A percentile compares a stretch with the other conserved stretches of the same genome.
phyloP scores from a whole-genome alignment of 148 eudicot genomes.

The Silene conica region DNA sequence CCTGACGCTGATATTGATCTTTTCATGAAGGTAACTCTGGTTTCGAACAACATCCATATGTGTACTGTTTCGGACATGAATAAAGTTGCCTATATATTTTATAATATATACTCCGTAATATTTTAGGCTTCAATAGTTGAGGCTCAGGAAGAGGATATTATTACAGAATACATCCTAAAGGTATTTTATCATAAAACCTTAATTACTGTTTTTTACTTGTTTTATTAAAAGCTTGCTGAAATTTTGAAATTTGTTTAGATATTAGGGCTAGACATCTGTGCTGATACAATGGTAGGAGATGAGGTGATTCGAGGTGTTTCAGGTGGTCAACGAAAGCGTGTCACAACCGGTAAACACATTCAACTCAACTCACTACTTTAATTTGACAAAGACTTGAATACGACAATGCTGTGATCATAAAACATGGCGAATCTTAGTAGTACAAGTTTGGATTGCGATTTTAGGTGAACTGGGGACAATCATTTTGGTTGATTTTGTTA shows the following conservation, averaged over 20 bases:
- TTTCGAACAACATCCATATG: too few species aligned
- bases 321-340: conserved; percentile 80
- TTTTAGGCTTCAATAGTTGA: conserved; percentile 52
- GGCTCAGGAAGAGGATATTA: conserved; percentile 54
- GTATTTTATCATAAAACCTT: conserved; percentile 18
- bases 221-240: neutral
- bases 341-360: conserved; percentile 53
- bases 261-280: conserved; percentile 71
- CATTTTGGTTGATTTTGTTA: neutral
- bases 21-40: conserved; percentile 57
- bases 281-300: conserved; percentile 82
- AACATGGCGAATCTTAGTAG: neutral
- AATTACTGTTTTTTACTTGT: neutral
- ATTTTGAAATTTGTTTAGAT: conserved; percentile 31
- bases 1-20: conserved; percentile 76
- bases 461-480: neutral
- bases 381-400: neutral
- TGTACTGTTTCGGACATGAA: too few species aligned
- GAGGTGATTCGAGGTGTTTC: conserved; percentile 68
- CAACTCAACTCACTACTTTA: neutral
- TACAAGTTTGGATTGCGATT: neutral
- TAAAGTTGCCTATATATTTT: too few species aligned
- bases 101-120: too few species aligned
- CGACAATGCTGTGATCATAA: neutral
- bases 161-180: conserved; percentile 71